Evolutionary conservation across 306 rosid species (phyloP).

Genomic region (Vicia faba): DNA sequence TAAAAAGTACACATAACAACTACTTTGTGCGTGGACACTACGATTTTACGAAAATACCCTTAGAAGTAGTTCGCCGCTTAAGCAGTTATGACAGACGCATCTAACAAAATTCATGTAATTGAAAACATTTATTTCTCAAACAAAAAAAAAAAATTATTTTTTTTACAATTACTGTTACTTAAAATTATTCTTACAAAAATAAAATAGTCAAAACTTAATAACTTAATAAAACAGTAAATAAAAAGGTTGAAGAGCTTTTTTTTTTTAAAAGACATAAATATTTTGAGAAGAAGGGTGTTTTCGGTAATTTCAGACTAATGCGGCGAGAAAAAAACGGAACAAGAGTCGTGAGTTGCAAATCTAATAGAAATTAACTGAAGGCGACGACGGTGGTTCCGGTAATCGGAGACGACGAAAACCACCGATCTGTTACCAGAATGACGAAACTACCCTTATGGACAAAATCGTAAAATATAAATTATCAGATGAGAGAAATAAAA

Average conservation of each 20-base stretch:
- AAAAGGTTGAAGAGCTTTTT: no score
- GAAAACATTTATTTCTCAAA: neutral
- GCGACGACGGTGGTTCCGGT: conserved; percentile 17
- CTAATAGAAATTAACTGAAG: neutral
- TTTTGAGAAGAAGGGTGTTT: neutral
- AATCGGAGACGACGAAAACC: conserved; percentile 28
- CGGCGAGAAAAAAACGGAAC: conserved; percentile 22
- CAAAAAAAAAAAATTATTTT: neutral
- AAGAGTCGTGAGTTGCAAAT: neutral
- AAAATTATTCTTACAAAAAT: no score
- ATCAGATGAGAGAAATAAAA: conserved; percentile 24
- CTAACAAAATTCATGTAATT: neutral
- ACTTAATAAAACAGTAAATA: neutral
- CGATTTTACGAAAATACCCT: conserved; percentile 46
- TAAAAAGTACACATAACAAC: conserved; percentile 51
- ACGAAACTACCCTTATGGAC: conserved; percentile 22
- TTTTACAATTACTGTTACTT: no score
- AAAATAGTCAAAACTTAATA: neutral
- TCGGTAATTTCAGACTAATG: neutral
- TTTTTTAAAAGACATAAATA: neutral
- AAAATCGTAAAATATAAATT: neutral
- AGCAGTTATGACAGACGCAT: conserved; percentile 4
- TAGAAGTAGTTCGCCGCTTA: neutral
- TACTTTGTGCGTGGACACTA: conserved; percentile 30
- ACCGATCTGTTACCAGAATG: conserved; percentile 18